A percentile compares a stretch with the other conserved stretches of the same genome.
Evolutionary conservation across 169 alveolate species (phyloP).

Genomic region (Plasmodium malariae): DNA sequence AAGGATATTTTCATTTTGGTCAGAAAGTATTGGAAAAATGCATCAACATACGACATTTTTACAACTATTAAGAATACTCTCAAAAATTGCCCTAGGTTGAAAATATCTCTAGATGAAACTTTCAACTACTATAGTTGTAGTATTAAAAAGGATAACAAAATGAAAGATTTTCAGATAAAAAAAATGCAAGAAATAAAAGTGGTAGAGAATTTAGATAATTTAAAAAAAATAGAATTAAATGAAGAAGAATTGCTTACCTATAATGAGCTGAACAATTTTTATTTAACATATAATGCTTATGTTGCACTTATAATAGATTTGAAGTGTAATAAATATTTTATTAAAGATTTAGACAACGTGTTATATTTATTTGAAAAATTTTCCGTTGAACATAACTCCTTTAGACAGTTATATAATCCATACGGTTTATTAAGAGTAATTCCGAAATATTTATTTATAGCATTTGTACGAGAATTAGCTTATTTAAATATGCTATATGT

Average conservation of each 20-base stretch:
- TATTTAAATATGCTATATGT: constrained; percentile 85
- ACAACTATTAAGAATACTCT: constrained; percentile 78
- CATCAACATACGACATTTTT: constrained; percentile 83
- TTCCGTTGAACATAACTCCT: constrained; percentile 74
- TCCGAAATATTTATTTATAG: constrained; percentile 84
- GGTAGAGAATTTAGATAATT: constrained; percentile 50
- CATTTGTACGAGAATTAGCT: constrained; percentile 83
- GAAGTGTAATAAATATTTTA: constrained; percentile 74
- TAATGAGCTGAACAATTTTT: constrained; percentile 56
- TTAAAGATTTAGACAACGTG: constrained; percentile 74
- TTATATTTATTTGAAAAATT: constrained; percentile 82
- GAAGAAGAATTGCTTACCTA: constrained; percentile 30
- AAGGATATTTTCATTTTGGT: constrained; percentile 74
- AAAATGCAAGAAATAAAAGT: constrained; percentile 70
- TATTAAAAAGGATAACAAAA: constrained; percentile 27
- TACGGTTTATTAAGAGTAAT: constrained; percentile 69
- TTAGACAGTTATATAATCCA: constrained; percentile 56
- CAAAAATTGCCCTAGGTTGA: constrained; percentile 83
- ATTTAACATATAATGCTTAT: constrained; percentile 80
- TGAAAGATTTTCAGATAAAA: constrained; percentile 48
- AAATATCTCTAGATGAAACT: constrained; percentile 81
- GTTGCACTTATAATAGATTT: constrained; percentile 76
- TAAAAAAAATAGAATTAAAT: constrained; percentile 50
- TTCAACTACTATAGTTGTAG: constrained; percentile 79
- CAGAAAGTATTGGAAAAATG: constrained; percentile 80